These are phyloP conservation scores for Entomortierella lignicola DNA, from an alignment of 192 early-diverging fungal genomes.

Conservation along the genomic window DNA sequence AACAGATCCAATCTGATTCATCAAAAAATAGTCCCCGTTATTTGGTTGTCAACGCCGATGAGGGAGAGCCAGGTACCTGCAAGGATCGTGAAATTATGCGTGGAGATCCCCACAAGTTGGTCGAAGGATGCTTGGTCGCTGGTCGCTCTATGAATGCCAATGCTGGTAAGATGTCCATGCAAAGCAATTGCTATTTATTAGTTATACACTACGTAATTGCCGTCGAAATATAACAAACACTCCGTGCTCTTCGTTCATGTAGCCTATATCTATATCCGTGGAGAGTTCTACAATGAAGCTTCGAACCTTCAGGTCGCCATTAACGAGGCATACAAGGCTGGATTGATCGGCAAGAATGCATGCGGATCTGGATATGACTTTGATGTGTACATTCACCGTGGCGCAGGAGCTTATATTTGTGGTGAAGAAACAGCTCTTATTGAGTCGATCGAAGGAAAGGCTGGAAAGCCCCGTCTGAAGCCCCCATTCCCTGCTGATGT, in stretches of 20 bases:
- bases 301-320: slow-evolving; percentile 94
- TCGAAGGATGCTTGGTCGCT: slow-evolving; percentile 97
- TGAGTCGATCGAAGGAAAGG: slow-evolving; percentile 94
- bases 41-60: slow-evolving; percentile 97
- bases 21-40: slow-evolving; percentile 82
- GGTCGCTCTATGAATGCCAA: slow-evolving; percentile 97
- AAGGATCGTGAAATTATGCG: slow-evolving; percentile 92
- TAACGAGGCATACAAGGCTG: slow-evolving; percentile 96
- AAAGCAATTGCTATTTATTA: not conserved
- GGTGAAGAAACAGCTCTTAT: slow-evolving; percentile 95
- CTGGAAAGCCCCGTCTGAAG: slow-evolving; percentile 98
- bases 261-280: slow-evolving; percentile 98
- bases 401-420: slow-evolving; percentile 98
- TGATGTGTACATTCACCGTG: slow-evolving; percentile 97
- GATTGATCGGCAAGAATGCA: slow-evolving; percentile 98
- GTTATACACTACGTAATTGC: not conserved
- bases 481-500: slow-evolving; percentile 99
- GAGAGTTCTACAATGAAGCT: slow-evolving; percentile 97
- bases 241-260: not conserved
- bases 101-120: slow-evolving; percentile 92
- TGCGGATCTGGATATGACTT: slow-evolving; percentile 97
- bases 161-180: slow-evolving; percentile 63
- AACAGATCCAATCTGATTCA: not conserved
- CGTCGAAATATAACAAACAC: no score
- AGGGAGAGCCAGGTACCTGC: slow-evolving; percentile 99